Percentiles rank a stretch among this genome's conserved stretches.
These are phyloP conservation scores for Blastosporella zonata DNA, from an alignment of 1,284 basidiomycete genomes.

Conservation along the genomic window DNA sequence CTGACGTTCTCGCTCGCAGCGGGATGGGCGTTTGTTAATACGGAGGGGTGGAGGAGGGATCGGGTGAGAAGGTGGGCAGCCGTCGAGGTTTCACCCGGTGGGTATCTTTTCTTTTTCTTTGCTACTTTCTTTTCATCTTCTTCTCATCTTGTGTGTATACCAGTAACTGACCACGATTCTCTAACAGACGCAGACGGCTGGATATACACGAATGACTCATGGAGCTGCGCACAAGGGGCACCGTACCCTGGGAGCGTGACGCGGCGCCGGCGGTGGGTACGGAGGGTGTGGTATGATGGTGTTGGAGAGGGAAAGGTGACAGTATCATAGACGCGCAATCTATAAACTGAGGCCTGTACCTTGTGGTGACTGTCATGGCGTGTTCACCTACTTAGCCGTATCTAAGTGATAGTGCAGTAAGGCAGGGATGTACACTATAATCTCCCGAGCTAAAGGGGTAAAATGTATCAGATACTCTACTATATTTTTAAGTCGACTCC, in stretches of 20 bases:
- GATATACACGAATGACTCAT: slow-evolving; percentile 74
- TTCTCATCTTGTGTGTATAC: not conserved
- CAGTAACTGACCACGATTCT: not conserved
- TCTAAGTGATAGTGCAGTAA: too few species aligned
- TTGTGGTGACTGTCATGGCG: too few species aligned
- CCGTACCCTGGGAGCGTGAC: slow-evolving; percentile 44
- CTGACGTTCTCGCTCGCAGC: slow-evolving; percentile 68
- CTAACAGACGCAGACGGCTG: slow-evolving; percentile 52
- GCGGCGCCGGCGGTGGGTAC: slow-evolving; percentile 61
- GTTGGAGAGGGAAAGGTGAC: too few species aligned
- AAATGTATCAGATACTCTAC: too few species aligned
- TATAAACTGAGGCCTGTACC: too few species aligned
- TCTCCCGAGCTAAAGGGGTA: too few species aligned
- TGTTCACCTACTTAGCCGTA: too few species aligned
- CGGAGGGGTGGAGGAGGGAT: slow-evolving; percentile 74
- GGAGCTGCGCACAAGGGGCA: slow-evolving; percentile 51
- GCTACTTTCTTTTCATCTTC: not conserved
- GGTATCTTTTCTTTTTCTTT: not conserved
- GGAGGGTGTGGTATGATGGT: slow-evolving; percentile 57
- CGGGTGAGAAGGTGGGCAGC: slow-evolving; percentile 53
- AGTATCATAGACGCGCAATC: too few species aligned
- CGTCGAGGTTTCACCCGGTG: slow-evolving; percentile 38
- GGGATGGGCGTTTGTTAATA: slow-evolving; percentile 69
- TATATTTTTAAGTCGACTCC: too few species aligned
- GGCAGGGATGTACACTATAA: too few species aligned